Base-by-base conservation (phyloP, 257 asterid species). In the Solanum gracilifrons region DNA sequence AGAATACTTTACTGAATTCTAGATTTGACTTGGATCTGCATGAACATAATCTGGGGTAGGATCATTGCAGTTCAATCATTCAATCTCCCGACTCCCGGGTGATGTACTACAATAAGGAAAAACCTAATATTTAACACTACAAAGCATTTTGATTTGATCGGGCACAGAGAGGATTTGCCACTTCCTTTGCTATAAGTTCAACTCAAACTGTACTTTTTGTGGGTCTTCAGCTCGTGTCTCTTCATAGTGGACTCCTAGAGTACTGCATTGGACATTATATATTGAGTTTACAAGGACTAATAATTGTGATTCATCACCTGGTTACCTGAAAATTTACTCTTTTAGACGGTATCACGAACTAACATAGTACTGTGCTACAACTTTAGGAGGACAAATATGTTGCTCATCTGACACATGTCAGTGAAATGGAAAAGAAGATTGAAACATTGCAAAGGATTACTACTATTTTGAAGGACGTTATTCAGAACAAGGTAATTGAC, bases 401-500 rank as follows among this genome's bases (percentile, higher is more conserved):
- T 72, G 98, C 98, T 69, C 98, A 97, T 90, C 92, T 97, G 74
- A 97, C 98, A 36, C 99, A 97, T 87, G 98, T 92, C 86, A 93
- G 95, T 92, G 98, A 95, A 92, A 97, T 95, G 98, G 98, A 95
- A 93, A 97, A 95, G 90, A 97, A 95, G 94, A 95, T 95, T 23
- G 96, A 94, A 89, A 97, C 98, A 25, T 89, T 97, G 95, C 89
- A 95, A 87, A 92, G 98, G 89, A 97, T 97, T 93, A 97, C 98
- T 15, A 37, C 95, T 87, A 97, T 95, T 90, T 87, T 97, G 92
- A 97, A 97, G 89, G 99, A 97, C 88, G 98, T 97, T 23, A 97
- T 97, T 90, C 98, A 92, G 88, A 97, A 97, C 88, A 97, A 97
- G 99, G 99, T 95, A 92, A 80, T 76, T 36, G 60, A n/a, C 83